These are phyloP conservation scores for Amylostereum chailletii DNA, from an alignment of 1,284 basidiomycete species.

Conservation along the genomic window DNA sequence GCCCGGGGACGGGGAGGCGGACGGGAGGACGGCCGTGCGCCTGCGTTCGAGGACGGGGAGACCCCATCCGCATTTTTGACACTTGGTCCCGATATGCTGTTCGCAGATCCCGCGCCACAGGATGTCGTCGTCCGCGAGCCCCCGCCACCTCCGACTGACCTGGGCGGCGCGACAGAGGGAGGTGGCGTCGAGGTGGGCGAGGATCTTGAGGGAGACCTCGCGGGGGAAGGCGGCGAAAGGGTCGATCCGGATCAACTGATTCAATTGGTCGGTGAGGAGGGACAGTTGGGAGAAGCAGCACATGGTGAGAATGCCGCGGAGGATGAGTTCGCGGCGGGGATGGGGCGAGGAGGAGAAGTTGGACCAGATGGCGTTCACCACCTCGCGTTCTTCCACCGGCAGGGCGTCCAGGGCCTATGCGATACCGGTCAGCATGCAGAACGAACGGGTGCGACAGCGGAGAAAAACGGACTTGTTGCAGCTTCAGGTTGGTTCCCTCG, in stretches of 20 bases:
- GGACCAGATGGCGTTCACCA: constrained; percentile 93
- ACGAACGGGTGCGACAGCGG: background rate
- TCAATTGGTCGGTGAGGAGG: constrained; percentile 87
- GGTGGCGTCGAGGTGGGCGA: constrained; percentile 90
- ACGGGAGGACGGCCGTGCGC: constrained; percentile 32
- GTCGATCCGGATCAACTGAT: constrained; percentile 90
- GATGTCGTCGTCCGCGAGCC: constrained; percentile 91
- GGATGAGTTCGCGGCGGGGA: constrained; percentile 84
- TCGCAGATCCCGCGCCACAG: constrained; percentile 97
- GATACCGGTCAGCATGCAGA: background rate
- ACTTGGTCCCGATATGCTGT: constrained; percentile 97
- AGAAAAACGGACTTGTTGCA: constrained; percentile 67
- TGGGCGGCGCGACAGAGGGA: constrained; percentile 95
- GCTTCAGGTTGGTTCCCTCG: constrained; percentile 85
- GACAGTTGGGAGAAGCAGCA: constrained; percentile 99
- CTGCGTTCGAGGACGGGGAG: constrained; percentile 84
- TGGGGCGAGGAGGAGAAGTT: constrained; percentile 94
- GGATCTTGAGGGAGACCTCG: constrained; percentile 85
- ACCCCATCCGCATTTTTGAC: constrained; percentile 97
- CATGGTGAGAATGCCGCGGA: constrained; percentile 98
- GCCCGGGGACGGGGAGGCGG: constrained; percentile 26
- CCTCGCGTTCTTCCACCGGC: constrained; percentile 81
- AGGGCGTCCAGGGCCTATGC: constrained; percentile 85
- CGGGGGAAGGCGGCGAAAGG: constrained; percentile 89
- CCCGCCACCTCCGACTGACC: constrained; percentile 82